Base-by-base conservation (phyloP, 1,139 yeast species). In the Wickerhamomyces sp. region DNA sequence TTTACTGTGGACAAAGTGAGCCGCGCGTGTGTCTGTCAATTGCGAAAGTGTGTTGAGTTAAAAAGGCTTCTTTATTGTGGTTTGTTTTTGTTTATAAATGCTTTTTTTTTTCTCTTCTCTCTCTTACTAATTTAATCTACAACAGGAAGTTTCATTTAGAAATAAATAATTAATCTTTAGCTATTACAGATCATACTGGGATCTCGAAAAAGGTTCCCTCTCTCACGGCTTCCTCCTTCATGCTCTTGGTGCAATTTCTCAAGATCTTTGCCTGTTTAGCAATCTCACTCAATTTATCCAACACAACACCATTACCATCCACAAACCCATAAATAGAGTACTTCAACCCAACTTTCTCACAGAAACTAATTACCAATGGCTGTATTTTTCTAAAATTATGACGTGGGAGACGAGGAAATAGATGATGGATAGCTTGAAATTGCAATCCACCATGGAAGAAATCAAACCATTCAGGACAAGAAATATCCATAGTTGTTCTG, bases 401-500 rank as follows among this genome's bases (percentile, higher is more conserved):
- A 40, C 95, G 71, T 14, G 96, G 96, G 53, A 87, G 59, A 38
- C 96, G 68, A 14, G 96, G 96, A 58, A 87, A 87, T 46, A 87
- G 65, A 57, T 87, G 96, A 56, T 87, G 96, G 34, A 87, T 76
- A 2, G 88, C 94, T 57, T 87, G 96, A 62, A 86, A 87, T 57
- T 87, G 96, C 34, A 87, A 70, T 0, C 96, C 96, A 6, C 96
- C 96, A 52, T 87, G 96, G 50, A 87, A 68, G 52, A 78, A 87
- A 57, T 87, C 96, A 33, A 87, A 66, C 95, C 96, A 87, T 43
- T 75, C 78, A 2, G 96, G 96, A 61, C 96, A 87, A 51, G 83
- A 93, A 14, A 87, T 95, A 55, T 87, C 96, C 96, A 87, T 88
- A 5, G 95, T 87, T 1, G 96, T 87, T 49, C 96, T 70, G 14